Evolutionary conservation across 1,284 basidiomycete genomes (phyloP).

Genomic region (Ganoderma multipileum): DNA sequence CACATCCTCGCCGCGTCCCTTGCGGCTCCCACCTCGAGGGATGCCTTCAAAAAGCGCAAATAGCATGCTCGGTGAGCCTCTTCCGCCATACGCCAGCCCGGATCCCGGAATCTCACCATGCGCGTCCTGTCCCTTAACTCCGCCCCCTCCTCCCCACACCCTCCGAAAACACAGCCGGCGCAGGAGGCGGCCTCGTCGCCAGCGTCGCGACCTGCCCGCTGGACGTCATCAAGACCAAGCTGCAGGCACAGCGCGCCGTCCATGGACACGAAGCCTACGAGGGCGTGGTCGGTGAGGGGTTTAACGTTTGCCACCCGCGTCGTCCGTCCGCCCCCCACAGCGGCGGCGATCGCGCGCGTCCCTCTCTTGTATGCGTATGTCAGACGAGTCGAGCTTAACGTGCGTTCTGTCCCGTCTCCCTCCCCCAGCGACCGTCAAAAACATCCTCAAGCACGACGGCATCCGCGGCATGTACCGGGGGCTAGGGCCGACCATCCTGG

Average conservation of each 20-base stretch:
- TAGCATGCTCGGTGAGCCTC: conserved; percentile 73
- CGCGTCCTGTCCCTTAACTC: conserved; percentile 12
- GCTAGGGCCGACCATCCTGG: conserved; percentile 92
- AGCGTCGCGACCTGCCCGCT: conserved; percentile 96
- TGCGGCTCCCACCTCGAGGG: conserved; percentile 67
- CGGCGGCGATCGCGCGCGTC: conserved; percentile 19
- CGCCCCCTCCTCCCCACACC: conserved; percentile 14
- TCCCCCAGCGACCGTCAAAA: conserved; percentile 69
- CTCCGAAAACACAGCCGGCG: conserved; percentile 63
- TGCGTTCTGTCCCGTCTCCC: conserved; percentile 30
- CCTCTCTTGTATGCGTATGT: conserved; percentile 12
- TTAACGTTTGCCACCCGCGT: conserved; percentile 26
- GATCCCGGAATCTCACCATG: conserved; percentile 19
- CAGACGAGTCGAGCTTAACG: conserved; percentile 32
- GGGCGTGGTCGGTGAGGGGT: conserved; percentile 73
- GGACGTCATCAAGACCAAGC: conserved; percentile 96
- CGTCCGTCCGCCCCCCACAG: conserved; percentile 14
- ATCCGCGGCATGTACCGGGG: conserved; percentile 91
- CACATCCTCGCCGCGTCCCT: conserved; percentile 41
- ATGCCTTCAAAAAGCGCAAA: conserved; percentile 70
- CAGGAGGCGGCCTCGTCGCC: conserved; percentile 88
- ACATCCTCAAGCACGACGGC: conserved; percentile 79
- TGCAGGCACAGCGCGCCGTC: conserved; percentile 87
- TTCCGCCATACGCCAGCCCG: background rate
- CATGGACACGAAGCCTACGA: conserved; percentile 75